Conservation (phyloP, 2,329 filamentous ascomycete genomes). For the Beauveria sp. region DNA sequence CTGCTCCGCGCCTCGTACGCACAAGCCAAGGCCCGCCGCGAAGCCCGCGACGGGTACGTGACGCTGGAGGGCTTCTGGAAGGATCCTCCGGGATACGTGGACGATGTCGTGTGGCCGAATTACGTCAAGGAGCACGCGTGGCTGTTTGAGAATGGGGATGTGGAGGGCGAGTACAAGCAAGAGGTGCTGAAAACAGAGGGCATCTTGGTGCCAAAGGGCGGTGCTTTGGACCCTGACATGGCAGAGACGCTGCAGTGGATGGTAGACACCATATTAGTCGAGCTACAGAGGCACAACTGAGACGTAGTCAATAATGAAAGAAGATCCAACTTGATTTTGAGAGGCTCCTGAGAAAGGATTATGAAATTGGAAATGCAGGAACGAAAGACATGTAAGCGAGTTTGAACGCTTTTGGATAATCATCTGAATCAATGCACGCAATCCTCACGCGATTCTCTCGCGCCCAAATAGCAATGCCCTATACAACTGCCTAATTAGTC, state of each 20-base stretch:
- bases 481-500: neutral
- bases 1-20: conserved; percentile 66
- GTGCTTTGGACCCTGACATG: conserved; percentile 48
- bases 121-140: conserved; percentile 77
- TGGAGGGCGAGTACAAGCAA: conserved; percentile 48
- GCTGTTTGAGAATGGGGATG: conserved; percentile 65
- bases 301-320: neutral
- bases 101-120: conserved; percentile 92
- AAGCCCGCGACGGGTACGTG: conserved; percentile 67
- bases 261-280: conserved; percentile 51
- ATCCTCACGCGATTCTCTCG: neutral
- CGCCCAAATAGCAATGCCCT: neutral
- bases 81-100: conserved; percentile 90
- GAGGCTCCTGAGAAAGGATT: neutral
- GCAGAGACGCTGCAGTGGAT: conserved; percentile 59
- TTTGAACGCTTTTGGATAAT: neutral
- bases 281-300: conserved; percentile 27
- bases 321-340: neutral
- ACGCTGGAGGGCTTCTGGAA: conserved; percentile 88
- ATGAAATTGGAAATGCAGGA: too few relatives aligned
- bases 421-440: neutral
- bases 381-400: neutral
- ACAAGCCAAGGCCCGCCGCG: conserved; percentile 56
- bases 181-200: conserved; percentile 35
- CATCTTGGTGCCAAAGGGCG: conserved; percentile 42